Evolutionary conservation across 1,139 yeast genomes (phyloP).

Genomic region (Meyerozyma athensensis): DNA sequence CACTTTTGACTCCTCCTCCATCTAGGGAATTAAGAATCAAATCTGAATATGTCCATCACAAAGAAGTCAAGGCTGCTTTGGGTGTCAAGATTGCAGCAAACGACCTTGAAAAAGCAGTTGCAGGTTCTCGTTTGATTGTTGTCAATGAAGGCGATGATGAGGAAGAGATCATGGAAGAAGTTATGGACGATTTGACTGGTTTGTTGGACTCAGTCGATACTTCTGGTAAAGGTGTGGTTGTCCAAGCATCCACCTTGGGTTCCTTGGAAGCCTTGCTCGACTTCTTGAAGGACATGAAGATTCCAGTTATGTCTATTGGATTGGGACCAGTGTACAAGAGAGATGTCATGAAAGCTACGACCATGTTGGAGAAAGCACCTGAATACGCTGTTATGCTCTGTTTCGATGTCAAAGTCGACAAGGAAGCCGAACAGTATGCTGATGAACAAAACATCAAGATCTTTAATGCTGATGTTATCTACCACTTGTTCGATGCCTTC

Average conservation of each 20-base stretch:
- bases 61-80: conserved; percentile 96
- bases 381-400: conserved; percentile 96
- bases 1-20: conserved; percentile 96
- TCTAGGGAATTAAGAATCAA: conserved; percentile 92
- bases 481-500: conserved; percentile 92
- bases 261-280: conserved; percentile 94
- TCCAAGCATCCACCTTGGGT: conserved; percentile 97
- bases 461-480: conserved; percentile 93
- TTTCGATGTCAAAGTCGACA: conserved; percentile 95
- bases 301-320: conserved; percentile 97
- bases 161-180: conserved; percentile 96
- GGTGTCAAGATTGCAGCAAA: conserved; percentile 99
- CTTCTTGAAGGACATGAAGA: conserved; percentile 96
- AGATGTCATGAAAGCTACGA: conserved; percentile 95
- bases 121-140: conserved; percentile 93
- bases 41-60: conserved; percentile 90
- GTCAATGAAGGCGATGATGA: conserved; percentile 98
- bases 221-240: conserved; percentile 94
- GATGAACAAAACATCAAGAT: conserved; percentile 86
- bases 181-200: conserved; percentile 97
- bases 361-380: conserved; percentile 95
- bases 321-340: conserved; percentile 97
- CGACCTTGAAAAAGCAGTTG: conserved; percentile 97
- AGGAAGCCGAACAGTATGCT: conserved; percentile 97
- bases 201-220: conserved; percentile 91